These are phyloP conservation scores for Beta macrorhiza DNA, from an alignment of 179 eudicot species.

Conservation along the genomic window DNA sequence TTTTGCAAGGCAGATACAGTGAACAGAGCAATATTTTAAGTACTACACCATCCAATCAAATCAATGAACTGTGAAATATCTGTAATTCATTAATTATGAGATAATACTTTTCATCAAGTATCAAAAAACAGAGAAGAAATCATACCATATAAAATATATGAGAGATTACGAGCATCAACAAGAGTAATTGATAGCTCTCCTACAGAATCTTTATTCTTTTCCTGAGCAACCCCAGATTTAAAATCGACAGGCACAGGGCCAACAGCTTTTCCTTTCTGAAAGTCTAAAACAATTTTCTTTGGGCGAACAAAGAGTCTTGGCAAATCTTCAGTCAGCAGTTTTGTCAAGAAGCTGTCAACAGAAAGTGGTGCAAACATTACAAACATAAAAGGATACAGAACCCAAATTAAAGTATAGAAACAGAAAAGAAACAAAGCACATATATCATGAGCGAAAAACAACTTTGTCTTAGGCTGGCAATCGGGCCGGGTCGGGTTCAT, in stretches of 20 bases:
- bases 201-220: conserved; percentile 71
- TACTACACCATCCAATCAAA: conserved; percentile 2
- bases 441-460: neutral
- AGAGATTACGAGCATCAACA: conserved; percentile 90
- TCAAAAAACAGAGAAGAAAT: neutral
- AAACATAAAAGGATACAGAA: neutral
- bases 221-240: conserved; percentile 65
- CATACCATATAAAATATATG: conserved; percentile 71
- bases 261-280: conserved; percentile 86
- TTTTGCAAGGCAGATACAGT: neutral
- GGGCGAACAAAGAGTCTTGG: conserved; percentile 96
- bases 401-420: neutral
- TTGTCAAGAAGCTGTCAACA: conserved; percentile 76
- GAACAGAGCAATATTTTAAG: neutral
- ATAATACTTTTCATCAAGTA: neutral
- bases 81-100: neutral
- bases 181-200: conserved; percentile 99
- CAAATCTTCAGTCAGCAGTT: conserved; percentile 91
- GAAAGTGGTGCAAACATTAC: conserved; percentile 6
- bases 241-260: conserved; percentile 64
- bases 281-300: conserved; percentile 91
- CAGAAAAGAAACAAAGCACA: neutral
- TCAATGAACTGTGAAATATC: neutral
- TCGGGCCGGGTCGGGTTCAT: too few species aligned
- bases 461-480: too few species aligned